Percentiles rank a stretch among this genome's conserved stretches.
Evolutionary conservation across 1,139 yeast species (phyloP).

Genomic region (Blastobotrys proliferans): DNA sequence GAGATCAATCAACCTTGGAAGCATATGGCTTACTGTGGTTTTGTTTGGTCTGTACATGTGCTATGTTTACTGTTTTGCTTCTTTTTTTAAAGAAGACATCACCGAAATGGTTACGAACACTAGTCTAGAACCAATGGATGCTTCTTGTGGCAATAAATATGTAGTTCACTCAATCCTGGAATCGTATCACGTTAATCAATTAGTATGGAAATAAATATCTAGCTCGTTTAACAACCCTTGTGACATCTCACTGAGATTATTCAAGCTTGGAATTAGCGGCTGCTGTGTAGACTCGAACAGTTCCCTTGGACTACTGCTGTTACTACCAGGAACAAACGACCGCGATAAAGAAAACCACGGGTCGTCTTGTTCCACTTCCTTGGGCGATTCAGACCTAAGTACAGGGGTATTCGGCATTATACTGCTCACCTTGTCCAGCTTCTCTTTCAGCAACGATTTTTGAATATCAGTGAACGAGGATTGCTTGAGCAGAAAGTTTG

Average conservation of each 20-base stretch:
- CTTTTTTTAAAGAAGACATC: not conserved
- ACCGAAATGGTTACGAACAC: too few species aligned
- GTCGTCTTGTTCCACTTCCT: slow-evolving; percentile 1
- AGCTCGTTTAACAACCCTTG: slow-evolving; percentile 4
- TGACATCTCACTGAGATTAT: slow-evolving; percentile 7
- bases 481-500: slow-evolving; percentile 19
- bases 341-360: slow-evolving; percentile 7
- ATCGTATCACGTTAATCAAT: not conserved
- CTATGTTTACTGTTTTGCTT: not conserved
- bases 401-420: not conserved
- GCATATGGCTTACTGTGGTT: not conserved
- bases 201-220: not conserved
- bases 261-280: slow-evolving; percentile 6
- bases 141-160: too few species aligned
- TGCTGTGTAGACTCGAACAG: not conserved
- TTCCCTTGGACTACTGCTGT: not conserved
- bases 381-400: not conserved
- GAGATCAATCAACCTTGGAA: too few species aligned
- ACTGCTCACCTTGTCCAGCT: slow-evolving; percentile 13
- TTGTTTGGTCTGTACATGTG: not conserved
- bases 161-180: too few species aligned
- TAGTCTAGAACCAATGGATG: too few species aligned
- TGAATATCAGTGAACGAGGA: slow-evolving; percentile 15
- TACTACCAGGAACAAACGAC: not conserved
- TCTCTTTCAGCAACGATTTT: slow-evolving; percentile 16